Evolutionary conservation across 2,329 filamentous ascomycete genomes (phyloP).

Genomic region (Teratosphaeria epicoccoides): DNA sequence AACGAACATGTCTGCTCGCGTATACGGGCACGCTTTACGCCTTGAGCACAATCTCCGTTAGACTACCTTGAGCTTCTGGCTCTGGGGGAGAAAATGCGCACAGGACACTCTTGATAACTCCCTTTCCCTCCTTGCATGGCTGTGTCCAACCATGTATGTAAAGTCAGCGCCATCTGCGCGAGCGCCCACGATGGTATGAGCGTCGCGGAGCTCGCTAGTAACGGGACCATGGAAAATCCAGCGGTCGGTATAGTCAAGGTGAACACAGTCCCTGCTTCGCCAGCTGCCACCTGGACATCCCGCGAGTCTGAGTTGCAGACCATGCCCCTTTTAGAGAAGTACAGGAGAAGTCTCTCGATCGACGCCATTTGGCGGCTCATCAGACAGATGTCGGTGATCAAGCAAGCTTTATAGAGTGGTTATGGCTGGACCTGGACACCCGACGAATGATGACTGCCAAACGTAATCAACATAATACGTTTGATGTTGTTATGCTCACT

Average conservation of each 20-base stretch:
- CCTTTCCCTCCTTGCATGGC: constrained; percentile 14
- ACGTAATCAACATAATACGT: no score
- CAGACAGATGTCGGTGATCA: no score
- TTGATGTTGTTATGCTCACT: not conserved
- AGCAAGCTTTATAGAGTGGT: no score
- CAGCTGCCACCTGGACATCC: constrained; percentile 9
- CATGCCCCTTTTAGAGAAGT: constrained; percentile 13
- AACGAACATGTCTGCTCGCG: constrained; percentile 23
- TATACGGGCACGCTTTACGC: constrained; percentile 20
- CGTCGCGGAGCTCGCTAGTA: not conserved
- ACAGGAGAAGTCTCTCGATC: no score
- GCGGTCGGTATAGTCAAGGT: not conserved
- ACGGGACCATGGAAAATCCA: not conserved
- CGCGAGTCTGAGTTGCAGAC: constrained; percentile 14
- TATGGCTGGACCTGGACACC: no score
- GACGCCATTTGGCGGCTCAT: no score
- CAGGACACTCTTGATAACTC: constrained; percentile 23
- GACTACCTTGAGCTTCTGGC: constrained; percentile 19
- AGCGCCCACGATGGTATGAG: constrained; percentile 7
- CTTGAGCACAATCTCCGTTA: constrained; percentile 18
- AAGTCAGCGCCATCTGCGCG: constrained; percentile 12
- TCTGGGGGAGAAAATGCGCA: constrained; percentile 20
- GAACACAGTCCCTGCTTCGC: not conserved
- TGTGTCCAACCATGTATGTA: constrained; percentile 15
- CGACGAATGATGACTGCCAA: no score